Evolutionary conservation across 1,139 yeast species (phyloP).

Genomic region (Lodderomyces margitis): DNA sequence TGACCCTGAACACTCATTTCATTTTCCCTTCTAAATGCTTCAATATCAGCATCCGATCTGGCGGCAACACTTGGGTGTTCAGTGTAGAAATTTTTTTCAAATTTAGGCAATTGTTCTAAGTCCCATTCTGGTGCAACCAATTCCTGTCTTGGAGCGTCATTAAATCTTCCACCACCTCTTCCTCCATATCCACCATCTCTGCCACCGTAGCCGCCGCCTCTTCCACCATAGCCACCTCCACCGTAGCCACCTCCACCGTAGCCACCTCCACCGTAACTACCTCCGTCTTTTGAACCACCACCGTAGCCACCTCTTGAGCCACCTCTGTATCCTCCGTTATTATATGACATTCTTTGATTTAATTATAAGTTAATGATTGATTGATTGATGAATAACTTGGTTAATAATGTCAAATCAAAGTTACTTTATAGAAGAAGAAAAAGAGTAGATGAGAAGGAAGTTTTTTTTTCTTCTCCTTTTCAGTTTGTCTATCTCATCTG

Average conservation of each 20-base stretch:
- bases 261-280: slow-evolving; percentile 18
- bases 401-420: neutral
- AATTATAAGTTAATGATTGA: neutral
- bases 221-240: slow-evolving; percentile 23
- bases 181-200: slow-evolving; percentile 19
- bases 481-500: neutral
- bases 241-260: slow-evolving; percentile 30
- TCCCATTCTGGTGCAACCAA: slow-evolving; percentile 78
- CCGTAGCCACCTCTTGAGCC: slow-evolving; percentile 15
- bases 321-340: slow-evolving; percentile 18
- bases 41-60: slow-evolving; percentile 73
- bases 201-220: slow-evolving; percentile 30
- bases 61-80: slow-evolving; percentile 78
- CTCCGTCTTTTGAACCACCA: slow-evolving; percentile 19
- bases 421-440: slow-evolving; percentile 3
- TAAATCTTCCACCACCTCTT: slow-evolving; percentile 26
- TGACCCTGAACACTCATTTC: slow-evolving; percentile 85
- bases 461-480: neutral
- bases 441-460: slow-evolving; percentile 2
- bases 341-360: slow-evolving; percentile 16
- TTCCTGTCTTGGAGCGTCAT: slow-evolving; percentile 43
- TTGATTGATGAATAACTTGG: slow-evolving; percentile 3
- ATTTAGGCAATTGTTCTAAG: slow-evolving; percentile 71
- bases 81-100: slow-evolving; percentile 90
- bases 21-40: slow-evolving; percentile 71